Conservation (phyloP, 1,284 basidiomycete species). For the Neonothopanus nambi region DNA sequence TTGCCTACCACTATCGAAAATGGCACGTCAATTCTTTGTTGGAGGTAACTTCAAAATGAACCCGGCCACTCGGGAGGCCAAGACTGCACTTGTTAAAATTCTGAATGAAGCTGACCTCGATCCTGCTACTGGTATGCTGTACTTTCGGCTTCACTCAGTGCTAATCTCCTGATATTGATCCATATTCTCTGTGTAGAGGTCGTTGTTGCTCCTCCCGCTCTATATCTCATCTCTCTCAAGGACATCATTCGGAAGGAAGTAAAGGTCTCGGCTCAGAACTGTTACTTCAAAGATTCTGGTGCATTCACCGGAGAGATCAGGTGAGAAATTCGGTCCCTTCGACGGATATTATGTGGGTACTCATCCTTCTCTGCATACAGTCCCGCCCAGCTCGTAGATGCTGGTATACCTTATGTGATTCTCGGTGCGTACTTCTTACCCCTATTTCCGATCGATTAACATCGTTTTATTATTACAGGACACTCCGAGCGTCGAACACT, state of each 20-base stretch:
- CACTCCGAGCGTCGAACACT: conserved; percentile 96
- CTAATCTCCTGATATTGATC: neutral
- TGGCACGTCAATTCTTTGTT: conserved; percentile 84
- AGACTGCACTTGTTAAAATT: conserved; percentile 62
- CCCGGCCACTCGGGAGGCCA: conserved; percentile 65
- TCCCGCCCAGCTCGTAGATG: conserved; percentile 83
- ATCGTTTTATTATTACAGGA: conserved; percentile 39
- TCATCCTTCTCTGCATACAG: conserved; percentile 36
- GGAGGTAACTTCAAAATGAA: conserved; percentile 99
- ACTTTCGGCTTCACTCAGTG: neutral
- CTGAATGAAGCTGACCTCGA: conserved; percentile 82
- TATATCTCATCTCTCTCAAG: conserved; percentile 79
- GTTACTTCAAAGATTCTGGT: conserved; percentile 81
- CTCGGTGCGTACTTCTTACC: conserved; percentile 56
- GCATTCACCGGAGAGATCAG: conserved; percentile 97
- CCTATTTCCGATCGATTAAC: neutral
- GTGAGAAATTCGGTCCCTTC: conserved; percentile 37
- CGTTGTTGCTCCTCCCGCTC: conserved; percentile 86
- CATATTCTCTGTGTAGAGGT: conserved; percentile 61
- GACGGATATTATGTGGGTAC: neutral
- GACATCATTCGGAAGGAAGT: conserved; percentile 61
- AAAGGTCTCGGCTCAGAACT: conserved; percentile 91
- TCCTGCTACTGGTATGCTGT: conserved; percentile 62
- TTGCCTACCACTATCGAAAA: conserved; percentile 25
- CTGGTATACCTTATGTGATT: conserved; percentile 89